Conservation (phyloP, 1,284 basidiomycete genomes). For the Mycena citricolor region DNA sequence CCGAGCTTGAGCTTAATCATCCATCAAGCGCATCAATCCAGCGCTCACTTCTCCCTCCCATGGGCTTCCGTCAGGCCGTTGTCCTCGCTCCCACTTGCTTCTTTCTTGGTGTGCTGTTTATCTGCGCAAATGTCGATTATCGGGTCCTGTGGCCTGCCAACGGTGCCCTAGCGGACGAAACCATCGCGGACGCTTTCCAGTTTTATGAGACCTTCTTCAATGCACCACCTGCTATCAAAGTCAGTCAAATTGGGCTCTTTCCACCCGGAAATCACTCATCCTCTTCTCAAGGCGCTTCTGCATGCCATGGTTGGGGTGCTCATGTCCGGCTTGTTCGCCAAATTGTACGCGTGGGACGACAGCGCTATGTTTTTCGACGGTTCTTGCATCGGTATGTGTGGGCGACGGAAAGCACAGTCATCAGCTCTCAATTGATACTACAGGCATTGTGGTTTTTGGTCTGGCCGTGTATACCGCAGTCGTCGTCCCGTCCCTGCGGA, state of each 20-base stretch:
- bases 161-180: constrained; percentile 58
- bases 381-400: constrained; percentile 70
- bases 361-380: constrained; percentile 93
- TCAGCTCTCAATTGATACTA: constrained; percentile 16
- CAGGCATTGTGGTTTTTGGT: constrained; percentile 74
- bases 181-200: constrained; percentile 73
- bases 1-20: constrained; percentile 2
- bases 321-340: constrained; percentile 69
- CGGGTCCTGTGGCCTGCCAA: constrained; percentile 78
- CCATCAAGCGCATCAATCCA: not conserved
- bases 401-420: constrained; percentile 4
- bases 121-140: constrained; percentile 86
- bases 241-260: constrained; percentile 31
- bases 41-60: constrained; percentile 31
- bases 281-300: constrained; percentile 75
- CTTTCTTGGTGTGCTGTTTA: constrained; percentile 85
- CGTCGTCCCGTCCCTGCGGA: constrained; percentile 73
- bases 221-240: constrained; percentile 87
- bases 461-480: constrained; percentile 81
- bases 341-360: constrained; percentile 84
- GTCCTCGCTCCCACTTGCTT: constrained; percentile 83
- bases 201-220: constrained; percentile 92
- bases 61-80: constrained; percentile 85
- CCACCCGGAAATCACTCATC: not conserved
- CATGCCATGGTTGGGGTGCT: constrained; percentile 81